Base-by-base conservation (phyloP, 2,329 filamentous ascomycete genomes). In the Myriosclerotinia duriaeana region DNA sequence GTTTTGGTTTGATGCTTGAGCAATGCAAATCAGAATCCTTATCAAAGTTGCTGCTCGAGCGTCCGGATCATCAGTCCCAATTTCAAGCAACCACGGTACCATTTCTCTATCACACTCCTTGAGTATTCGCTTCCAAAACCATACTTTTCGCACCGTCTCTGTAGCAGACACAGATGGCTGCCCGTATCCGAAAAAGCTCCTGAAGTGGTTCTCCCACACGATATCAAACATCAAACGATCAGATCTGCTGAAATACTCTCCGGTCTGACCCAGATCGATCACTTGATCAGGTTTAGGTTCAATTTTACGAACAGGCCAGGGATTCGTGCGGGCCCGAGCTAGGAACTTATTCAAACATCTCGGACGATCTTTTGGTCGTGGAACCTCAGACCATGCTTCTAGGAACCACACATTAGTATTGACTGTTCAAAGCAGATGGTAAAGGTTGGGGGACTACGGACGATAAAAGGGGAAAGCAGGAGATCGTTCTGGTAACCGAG, bases 1-100 rank as follows among this genome's bases (percentile, higher is more conserved):
- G 12, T 22, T n/a, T 38, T 54, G 15, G 12, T 34, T n/a, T 7
- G 30, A 54, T 12, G 53, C 20, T n/a, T 54, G 3, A n/a, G 36
- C 20, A n/a, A 54, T n/a, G 53, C 30, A 54, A 34, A 54, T 54
- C 20, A 54, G 7, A 12, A 54, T 54, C 53, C 38, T 54, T 54
- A 54, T 5, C 17, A 54, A 12, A n/a, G 30, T 54, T 38, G 53
- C 30, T 54, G 53, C 53, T 36, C 53, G 53, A n/a, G 22, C 56
- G 8, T 60, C 56, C 22, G 42, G 26, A 36, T 44, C 11, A 26
- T 60, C 42, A 46, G 40, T 54, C 30, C 53, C 53, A 36, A 60
- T 48, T 46, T 44, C 56, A 26, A 60, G 38, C 17, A 34, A n/a
- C 40, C 40, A 44, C 9, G 26, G 38, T 36, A n/a, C 14, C 26